Base-by-base conservation (phyloP, 441 rosid genomes). In the Pelargonium australe region DNA sequence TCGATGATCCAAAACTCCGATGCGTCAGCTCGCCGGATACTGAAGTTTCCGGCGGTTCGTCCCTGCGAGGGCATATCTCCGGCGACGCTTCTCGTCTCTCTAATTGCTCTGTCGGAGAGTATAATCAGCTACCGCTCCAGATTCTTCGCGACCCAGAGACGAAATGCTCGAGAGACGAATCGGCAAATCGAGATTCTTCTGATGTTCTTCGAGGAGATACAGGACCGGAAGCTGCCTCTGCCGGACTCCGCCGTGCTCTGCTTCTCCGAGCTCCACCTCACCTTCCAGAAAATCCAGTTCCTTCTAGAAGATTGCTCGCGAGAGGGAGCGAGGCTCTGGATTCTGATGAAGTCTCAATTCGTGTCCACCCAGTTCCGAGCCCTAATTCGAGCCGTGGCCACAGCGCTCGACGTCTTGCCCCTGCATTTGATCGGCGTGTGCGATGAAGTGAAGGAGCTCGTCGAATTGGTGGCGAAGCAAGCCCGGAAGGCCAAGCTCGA, bases 231-330 rank as follows among this genome's bases (percentile, higher is more conserved):
- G 47, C 43, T 67, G 49, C 28, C 10, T 68, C 72, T 83, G 0
- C 64, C 85, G 0, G 73, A 78, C 6, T 79, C 89, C 2, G 53
- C 70, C 0, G 72, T 84, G 2, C 82, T 85, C 13, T 84, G 79
- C 73, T 82, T 91, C 71, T 82, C 83, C 0, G 94, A 91, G 81
- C 86, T 89, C 43, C 96, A 91, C 73, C 55, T 83, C 12, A 70
- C 86, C 5, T 83, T 85, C 74, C 97, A 91, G 69, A 88, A 88
- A 77, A 60, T 88, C 9, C 75, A 60, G 19, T 91, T 84, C 78
- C 70, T 91, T 68, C 41, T 89, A 71, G 87, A 89, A 73, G 97
- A 91, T 63, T 86, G 94, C 68, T 73, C 87, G 9, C 58, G 89
- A 61, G 89, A 85, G 45, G 96, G 94, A 58, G 86, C 87, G 0